Evolutionary conservation across 192 early-diverging fungal species (phyloP), one percentile per base, ranked within the genome.

Genomic region (Linnemannia elongata): DNA sequence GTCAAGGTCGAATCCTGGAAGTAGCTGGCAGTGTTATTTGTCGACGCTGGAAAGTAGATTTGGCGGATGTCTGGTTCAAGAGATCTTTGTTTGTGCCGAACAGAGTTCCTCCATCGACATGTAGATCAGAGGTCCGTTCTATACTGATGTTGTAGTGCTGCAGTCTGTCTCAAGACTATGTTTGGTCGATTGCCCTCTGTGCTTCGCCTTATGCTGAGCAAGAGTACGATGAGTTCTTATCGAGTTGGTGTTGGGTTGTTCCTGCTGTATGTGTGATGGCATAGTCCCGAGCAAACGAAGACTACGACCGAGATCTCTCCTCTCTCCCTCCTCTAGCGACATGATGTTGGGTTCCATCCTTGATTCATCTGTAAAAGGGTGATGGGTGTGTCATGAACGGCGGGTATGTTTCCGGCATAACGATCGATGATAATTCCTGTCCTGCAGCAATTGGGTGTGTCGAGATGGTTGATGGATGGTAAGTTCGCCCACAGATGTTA

Each of bases 381-480:
- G 30, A 66, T 66, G 60, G 55, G 1, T 30, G 60, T 66, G 3
- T 3, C 60, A 33, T 33, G 60, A 15, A 2, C 8, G n/a, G n/a
- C 35, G 8, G 18, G 22, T 52, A 66, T 66, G 60, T 12, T 30
- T 66, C 30, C 30, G 9, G 30, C 27, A 66, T 33, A 30, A 12
- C 15, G n/a, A 27, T 66, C 27, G 12, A 33, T 66, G 30, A 15
- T 66, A 66, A 13, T 66, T 33, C 30, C 60, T 15, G 70, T 36
- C 38, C 70, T 72, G 18, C 6, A 15, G 70, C 36, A 18, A 20
- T 42, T 35, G 39, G 3, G 22, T 22, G 70, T n/a, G 41, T 41
- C 17, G 70, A 72, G 36, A 42, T 39, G 22, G 70, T 72, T 22
- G 70, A 72, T 72, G 70, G 70, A 72, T 72, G 70, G 70, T 42